phyloP scores from a whole-genome alignment of 441 rosid species.

The Cnidoscolus chayamansa region DNA sequence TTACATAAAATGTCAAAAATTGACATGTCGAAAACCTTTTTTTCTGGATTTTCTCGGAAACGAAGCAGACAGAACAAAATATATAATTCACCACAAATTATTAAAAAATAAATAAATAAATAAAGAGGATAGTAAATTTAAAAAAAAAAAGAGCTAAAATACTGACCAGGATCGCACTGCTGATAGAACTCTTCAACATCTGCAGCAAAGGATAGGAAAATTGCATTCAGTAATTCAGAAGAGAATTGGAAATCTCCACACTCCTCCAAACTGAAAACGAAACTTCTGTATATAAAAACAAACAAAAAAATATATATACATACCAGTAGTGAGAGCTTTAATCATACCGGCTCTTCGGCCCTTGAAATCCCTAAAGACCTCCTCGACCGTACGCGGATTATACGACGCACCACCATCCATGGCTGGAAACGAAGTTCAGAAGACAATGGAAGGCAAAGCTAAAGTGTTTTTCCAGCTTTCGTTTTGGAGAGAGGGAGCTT shows the following conservation, averaged over 20 bases:
- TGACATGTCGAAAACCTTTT: no score
- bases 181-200: conserved; percentile 71
- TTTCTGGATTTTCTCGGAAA: conserved; percentile 32
- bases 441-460: background rate
- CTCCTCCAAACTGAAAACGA: background rate
- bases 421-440: background rate
- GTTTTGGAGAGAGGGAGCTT: background rate
- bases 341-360: conserved; percentile 72
- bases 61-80: background rate
- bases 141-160: background rate
- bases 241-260: background rate
- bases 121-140: background rate
- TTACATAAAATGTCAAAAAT: no score
- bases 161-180: conserved; percentile 79
- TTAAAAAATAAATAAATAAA: background rate
- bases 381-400: conserved; percentile 80
- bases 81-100: background rate
- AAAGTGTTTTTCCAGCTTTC: background rate
- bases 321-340: conserved; percentile 67
- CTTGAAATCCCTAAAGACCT: conserved; percentile 68
- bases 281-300: background rate
- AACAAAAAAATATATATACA: background rate
- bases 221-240: background rate
- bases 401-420: conserved; percentile 60
- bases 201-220: conserved; percentile 28